phyloP scores from a whole-genome alignment of 2,329 filamentous ascomycete species.

The Aureobasidium subglaciale region DNA sequence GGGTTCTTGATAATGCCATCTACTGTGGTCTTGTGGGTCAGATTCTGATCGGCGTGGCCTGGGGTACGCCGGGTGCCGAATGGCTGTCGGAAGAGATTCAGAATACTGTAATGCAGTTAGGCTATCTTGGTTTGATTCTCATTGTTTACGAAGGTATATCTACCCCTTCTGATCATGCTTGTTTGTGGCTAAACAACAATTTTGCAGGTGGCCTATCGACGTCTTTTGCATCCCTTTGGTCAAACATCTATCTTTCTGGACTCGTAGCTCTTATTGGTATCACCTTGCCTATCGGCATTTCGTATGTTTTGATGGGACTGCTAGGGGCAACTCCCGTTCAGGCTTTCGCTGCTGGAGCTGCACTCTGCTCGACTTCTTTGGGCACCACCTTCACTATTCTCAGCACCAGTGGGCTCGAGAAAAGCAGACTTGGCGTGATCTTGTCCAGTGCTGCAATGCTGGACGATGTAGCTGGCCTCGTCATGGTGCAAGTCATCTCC shows the following conservation, averaged over 20 bases:
- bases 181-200: no score
- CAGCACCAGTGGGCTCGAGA: slow-evolving; percentile 51
- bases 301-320: slow-evolving; percentile 52
- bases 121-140: slow-evolving; percentile 66
- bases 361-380: slow-evolving; percentile 66
- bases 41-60: slow-evolving; percentile 62
- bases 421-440: slow-evolving; percentile 53
- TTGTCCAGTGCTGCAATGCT: slow-evolving; percentile 70
- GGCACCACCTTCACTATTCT: slow-evolving; percentile 64
- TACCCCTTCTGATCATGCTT: no score
- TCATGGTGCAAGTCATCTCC: slow-evolving; percentile 70
- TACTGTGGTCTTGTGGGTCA: slow-evolving; percentile 69
- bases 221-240: slow-evolving; percentile 46
- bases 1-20: slow-evolving; percentile 50
- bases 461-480: slow-evolving; percentile 70
- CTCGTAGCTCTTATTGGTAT: slow-evolving; percentile 62
- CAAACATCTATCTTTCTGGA: slow-evolving; percentile 54
- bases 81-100: slow-evolving; percentile 51
- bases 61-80: slow-evolving; percentile 58
- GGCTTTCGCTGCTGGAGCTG: slow-evolving; percentile 65
- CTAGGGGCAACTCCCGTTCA: slow-evolving; percentile 49
- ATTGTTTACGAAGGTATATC: slow-evolving; percentile 66
- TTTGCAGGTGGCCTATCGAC: slow-evolving; percentile 51
- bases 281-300: slow-evolving; percentile 55
- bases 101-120: slow-evolving; percentile 54